Evolutionary conservation across 73 alveolate species (phyloP), one percentile per base, ranked within the genome.

Genomic region (Paramecium sonneborni): DNA sequence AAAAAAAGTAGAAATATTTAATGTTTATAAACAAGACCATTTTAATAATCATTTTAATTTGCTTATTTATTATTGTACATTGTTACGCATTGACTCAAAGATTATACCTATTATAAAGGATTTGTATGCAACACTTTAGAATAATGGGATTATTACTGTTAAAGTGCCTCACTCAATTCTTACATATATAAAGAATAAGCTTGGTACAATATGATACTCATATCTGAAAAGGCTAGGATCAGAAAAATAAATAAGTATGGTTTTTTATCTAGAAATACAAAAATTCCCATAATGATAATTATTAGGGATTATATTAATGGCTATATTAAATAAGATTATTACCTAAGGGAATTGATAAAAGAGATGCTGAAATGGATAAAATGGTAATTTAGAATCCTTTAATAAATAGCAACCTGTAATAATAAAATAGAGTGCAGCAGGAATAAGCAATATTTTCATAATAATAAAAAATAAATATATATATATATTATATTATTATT

Each of bases 101-200:
- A 67, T 30, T 14, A 67, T 67, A n/a, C 84, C 84, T 67, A 67
- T 21, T 14, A 67, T 20, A 24, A 67, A 30, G 21, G 21, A 67
- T 24, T 26, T 30, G 14, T 30, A 67, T 24, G 46, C 84, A 67
- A 67, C 10, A 30, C 84, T 67, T 67, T 6, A 52, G 11, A 6
- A 52, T 52, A 62, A 6, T 52, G 12, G 14, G 34, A 52, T 52
- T n/a, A 9, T 52, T 52, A 52, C 68, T 52, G 68, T 15, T 67
- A 20, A 67, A 67, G 84, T 3, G 84, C 84, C 23, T 67, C 84
- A 67, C 84, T 67, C 44, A 67, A 67, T 30, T 67, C 84, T 24
- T 67, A 26, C 84, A 67, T 67, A 20, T 30, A 30, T 1, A 67
- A 26, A 21, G 84, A 24, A 30, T 26, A 67, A n/a, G 84, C 84